Evolutionary conservation across 2,329 filamentous ascomycete genomes (phyloP).

Genomic region (Stagonosporopsis cucurbitacearum): DNA sequence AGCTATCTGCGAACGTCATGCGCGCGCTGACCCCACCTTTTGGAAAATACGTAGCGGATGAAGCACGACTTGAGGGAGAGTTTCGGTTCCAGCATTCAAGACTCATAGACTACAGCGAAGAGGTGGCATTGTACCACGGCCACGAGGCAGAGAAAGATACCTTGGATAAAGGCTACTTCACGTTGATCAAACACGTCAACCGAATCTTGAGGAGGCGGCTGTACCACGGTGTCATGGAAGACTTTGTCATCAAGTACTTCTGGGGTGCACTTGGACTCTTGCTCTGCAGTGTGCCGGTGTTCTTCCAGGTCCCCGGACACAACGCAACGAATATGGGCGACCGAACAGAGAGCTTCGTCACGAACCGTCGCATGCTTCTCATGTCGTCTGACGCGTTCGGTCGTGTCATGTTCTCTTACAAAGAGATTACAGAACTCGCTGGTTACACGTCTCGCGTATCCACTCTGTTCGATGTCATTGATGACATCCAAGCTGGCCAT

Average conservation of each 20-base stretch:
- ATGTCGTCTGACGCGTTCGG: conserved; percentile 76
- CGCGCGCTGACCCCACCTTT: conserved; percentile 93
- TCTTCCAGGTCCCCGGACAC: conserved; percentile 83
- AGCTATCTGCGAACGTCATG: conserved; percentile 92
- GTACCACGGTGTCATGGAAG: conserved; percentile 99
- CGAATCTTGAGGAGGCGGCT: conserved; percentile 87
- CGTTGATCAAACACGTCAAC: conserved; percentile 98
- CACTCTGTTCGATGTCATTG: conserved; percentile 89
- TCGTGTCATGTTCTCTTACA: conserved; percentile 59
- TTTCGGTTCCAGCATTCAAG: conserved; percentile 95
- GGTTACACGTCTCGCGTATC: conserved; percentile 94
- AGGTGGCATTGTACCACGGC: conserved; percentile 89
- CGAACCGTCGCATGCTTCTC: conserved; percentile 88
- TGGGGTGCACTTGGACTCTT: conserved; percentile 93
- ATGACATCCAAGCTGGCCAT: conserved; percentile 85
- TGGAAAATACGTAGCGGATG: conserved; percentile 96
- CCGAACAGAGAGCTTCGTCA: conserved; percentile 79
- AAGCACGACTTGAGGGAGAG: conserved; percentile 91
- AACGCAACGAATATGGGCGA: conserved; percentile 68
- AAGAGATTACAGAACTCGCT: conserved; percentile 93
- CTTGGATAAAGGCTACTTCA: conserved; percentile 98
- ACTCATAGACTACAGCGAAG: conserved; percentile 94
- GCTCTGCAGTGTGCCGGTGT: conserved; percentile 93
- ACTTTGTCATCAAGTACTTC: conserved; percentile 99
- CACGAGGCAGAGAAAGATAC: conserved; percentile 96